Evolutionary conservation across 345 rosid genomes (phyloP), one percentile per base, ranked within the genome.

Genomic region (Lumnitzera racemosa): DNA sequence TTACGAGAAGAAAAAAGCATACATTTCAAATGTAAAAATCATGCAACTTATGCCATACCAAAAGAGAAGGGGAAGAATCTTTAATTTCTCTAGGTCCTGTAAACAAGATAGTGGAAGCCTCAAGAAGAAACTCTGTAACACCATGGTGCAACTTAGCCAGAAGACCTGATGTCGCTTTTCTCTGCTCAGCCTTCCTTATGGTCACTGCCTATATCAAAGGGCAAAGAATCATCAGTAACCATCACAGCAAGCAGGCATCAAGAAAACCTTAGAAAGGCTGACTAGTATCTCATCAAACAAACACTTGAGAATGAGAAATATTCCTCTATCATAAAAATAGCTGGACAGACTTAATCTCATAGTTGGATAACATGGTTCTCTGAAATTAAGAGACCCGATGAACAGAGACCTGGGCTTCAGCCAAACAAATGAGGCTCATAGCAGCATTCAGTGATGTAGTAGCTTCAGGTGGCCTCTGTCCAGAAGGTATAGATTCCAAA

Each of bases 81-180:
- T 80, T 85, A 56, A 57, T 75, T 12, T 81, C 87, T 41, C 67
- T 73, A 7, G 59, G 60, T 66, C 68, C 70, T 47, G 83, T 63
- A 49, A 66, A 62, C 56, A 84, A 58, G 36, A 56, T 62, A 63
- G 51, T 31, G 36, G 62, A 64, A 52, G 95, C 91, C 70, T 90
- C 90, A 61, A 56, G 61, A 29, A 81, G 81, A 56, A 81, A 69
- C 61, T 80, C 85, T 13, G 78, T 61, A 57, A 83, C 71, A 23
- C 97, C 95, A 53, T 63, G 67, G 74, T 90, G 97, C 57, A 90
- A 77, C 77, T 87, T 85, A 9, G 86, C 79, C 81, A 87, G 67
- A 58, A 85, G 80, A 53, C 74, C 70, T 53, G 63, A 68, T 17
- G 82, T 77, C 53, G 69, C 70, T 52, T 84, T 76, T 47, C 60